Conservation (phyloP, 2,329 filamentous ascomycete species). For the Apiospora hydei region DNA sequence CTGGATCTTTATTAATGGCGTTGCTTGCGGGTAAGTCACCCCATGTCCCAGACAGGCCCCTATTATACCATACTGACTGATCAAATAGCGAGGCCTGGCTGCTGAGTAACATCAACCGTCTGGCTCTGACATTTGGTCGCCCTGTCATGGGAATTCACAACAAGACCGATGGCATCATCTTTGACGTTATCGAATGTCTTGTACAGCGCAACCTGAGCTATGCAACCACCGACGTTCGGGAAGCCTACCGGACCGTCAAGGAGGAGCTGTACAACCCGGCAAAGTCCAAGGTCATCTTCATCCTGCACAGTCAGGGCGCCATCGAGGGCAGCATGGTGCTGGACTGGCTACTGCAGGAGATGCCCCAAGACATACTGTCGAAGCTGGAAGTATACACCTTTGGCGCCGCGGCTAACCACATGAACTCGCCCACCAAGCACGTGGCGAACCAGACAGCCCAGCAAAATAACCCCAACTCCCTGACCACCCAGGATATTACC, state of each 20-base stretch:
- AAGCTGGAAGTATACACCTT: conserved; percentile 83
- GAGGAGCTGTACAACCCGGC: conserved; percentile 66
- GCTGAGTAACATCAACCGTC: conserved; percentile 72
- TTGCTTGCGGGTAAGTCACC: conserved; percentile 63
- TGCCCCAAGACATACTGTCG: conserved; percentile 68
- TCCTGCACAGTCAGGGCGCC: conserved; percentile 80
- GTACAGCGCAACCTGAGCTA: conserved; percentile 79
- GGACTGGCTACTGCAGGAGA: conserved; percentile 78
- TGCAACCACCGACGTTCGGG: conserved; percentile 71
- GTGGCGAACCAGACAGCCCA: conserved; percentile 7
- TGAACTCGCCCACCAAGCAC: conserved; percentile 21
- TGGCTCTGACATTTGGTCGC: conserved; percentile 75
- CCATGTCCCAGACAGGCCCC: neutral
- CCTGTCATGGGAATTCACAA: conserved; percentile 79
- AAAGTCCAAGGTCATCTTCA: conserved; percentile 74
- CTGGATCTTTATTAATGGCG: conserved; percentile 84
- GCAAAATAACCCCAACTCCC: conserved; percentile 69
- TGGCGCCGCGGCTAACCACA: conserved; percentile 27
- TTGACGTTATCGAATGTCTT: conserved; percentile 80
- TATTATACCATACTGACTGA: conserved; percentile 12
- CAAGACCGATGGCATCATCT: conserved; percentile 74
- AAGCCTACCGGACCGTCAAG: conserved; percentile 69
- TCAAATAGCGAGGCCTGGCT: conserved; percentile 67
- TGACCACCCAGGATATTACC: conserved; percentile 78
- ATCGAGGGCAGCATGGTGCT: conserved; percentile 77